These are phyloP conservation scores for Castanea sativa DNA, from an alignment of 306 rosid genomes.

Conservation along the genomic window DNA sequence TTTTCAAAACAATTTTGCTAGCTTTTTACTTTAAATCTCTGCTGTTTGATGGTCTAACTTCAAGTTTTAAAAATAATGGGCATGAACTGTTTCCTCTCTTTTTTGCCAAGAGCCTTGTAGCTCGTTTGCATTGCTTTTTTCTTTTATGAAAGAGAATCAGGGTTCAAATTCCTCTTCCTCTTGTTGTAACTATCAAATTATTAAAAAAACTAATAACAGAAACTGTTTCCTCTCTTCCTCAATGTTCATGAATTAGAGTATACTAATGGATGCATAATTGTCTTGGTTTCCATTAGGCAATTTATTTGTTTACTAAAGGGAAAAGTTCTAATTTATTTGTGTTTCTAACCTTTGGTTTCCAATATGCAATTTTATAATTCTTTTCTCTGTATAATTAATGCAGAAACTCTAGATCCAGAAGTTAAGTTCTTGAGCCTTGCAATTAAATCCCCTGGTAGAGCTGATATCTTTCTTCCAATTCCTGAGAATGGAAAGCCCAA, in stretches of 20 bases:
- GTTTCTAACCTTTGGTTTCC: constrained; percentile 3
- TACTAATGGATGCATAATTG: not conserved
- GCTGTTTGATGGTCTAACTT: not conserved
- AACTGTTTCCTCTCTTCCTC: not conserved
- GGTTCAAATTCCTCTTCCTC: too few relatives aligned
- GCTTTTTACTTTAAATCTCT: not conserved
- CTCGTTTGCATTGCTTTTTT: too few relatives aligned
- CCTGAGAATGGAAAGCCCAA: constrained; percentile 79
- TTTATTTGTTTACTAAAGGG: not conserved
- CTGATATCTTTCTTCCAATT: constrained; percentile 70
- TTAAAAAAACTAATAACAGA: too few relatives aligned
- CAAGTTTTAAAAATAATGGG: not conserved
- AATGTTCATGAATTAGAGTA: not conserved
- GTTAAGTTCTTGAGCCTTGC: constrained; percentile 88
- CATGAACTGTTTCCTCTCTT: not conserved
- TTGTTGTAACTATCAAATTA: too few relatives aligned
- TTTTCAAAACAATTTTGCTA: not conserved
- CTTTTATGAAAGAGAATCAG: too few relatives aligned
- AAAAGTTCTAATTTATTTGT: not conserved
- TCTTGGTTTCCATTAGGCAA: constrained; percentile 4
- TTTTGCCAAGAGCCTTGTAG: too few relatives aligned
- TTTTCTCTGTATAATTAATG: constrained; percentile 11
- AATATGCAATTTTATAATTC: not conserved
- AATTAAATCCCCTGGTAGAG: constrained; percentile 63
- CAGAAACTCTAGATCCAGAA: constrained; percentile 84